phyloP scores from a whole-genome alignment of 2,329 filamentous ascomycete genomes.

The Arthroderma sp. region DNA sequence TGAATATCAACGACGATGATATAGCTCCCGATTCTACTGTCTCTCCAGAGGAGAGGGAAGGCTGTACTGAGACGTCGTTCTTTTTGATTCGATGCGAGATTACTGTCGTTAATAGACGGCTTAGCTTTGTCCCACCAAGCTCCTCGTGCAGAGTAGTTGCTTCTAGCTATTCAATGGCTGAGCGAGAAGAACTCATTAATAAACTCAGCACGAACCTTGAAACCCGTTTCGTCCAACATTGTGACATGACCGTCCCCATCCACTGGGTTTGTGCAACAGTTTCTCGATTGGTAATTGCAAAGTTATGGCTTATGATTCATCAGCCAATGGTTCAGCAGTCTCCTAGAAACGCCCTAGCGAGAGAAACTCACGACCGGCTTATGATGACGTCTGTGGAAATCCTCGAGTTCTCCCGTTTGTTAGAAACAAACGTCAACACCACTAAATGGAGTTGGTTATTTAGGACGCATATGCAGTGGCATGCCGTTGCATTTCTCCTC shows the following conservation, averaged over 20 bases:
- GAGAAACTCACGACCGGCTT: constrained; percentile 54
- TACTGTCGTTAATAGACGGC: constrained; percentile 30
- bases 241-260: constrained; percentile 41
- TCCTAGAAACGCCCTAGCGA: constrained; percentile 41
- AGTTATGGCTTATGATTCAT: constrained; percentile 66
- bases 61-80: constrained; percentile 44
- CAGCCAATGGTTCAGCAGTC: constrained; percentile 56
- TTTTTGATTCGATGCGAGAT: constrained; percentile 44
- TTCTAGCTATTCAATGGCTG: constrained; percentile 19
- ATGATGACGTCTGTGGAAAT: constrained; percentile 64
- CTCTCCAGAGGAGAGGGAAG: constrained; percentile 37
- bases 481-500: constrained; percentile 50
- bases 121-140: constrained; percentile 28
- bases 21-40: constrained; percentile 39
- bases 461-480: constrained; percentile 54
- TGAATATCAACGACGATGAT: constrained; percentile 44
- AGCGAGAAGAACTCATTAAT: constrained; percentile 38
- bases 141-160: constrained; percentile 14
- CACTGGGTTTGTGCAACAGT: constrained; percentile 60
- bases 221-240: constrained; percentile 43
- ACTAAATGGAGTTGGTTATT: constrained; percentile 56
- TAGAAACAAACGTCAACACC: constrained; percentile 52
- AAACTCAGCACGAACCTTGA: constrained; percentile 45
- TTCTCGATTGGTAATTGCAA: constrained; percentile 59
- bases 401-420: constrained; percentile 55